A percentile compares a stretch with the other conserved stretches of the same genome.
These are phyloP conservation scores for Casuarina cunninghamiana DNA, from an alignment of 306 rosid genomes.

Conservation along the genomic window DNA sequence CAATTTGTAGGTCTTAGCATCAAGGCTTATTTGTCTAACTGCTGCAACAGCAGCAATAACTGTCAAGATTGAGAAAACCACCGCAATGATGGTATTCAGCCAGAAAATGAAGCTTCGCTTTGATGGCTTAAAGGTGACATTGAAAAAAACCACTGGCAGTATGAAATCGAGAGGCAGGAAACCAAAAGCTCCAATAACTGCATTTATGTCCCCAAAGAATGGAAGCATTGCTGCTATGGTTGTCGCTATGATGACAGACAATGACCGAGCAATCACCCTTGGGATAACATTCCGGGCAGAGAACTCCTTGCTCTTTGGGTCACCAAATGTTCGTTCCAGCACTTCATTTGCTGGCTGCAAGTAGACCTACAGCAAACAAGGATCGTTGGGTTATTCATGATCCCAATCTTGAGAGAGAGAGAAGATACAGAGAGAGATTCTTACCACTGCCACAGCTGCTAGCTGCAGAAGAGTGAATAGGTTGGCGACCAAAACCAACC, in stretches of 20 bases:
- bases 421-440: not conserved
- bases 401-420: no score
- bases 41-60: constrained; percentile 66
- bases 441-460: constrained; percentile 63
- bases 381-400: no score
- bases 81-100: constrained; percentile 59
- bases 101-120: constrained; percentile 47
- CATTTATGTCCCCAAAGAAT: constrained; percentile 76
- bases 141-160: constrained; percentile 74
- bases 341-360: constrained; percentile 77
- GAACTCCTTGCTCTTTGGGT: constrained; percentile 59
- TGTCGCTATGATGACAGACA: constrained; percentile 63
- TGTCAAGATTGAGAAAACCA: constrained; percentile 53
- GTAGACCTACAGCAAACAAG: constrained; percentile 48
- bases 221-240: constrained; percentile 77
- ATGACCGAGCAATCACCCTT: constrained; percentile 58
- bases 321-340: constrained; percentile 61
- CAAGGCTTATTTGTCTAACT: constrained; percentile 64
- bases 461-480: constrained; percentile 57
- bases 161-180: constrained; percentile 78
- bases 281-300: constrained; percentile 60
- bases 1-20: constrained; percentile 52
- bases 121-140: constrained; percentile 74
- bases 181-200: constrained; percentile 79
- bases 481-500: constrained; percentile 68